These are phyloP conservation scores for Lavandula angustifolia DNA, from an alignment of 257 asterid genomes.

Conservation along the genomic window DNA sequence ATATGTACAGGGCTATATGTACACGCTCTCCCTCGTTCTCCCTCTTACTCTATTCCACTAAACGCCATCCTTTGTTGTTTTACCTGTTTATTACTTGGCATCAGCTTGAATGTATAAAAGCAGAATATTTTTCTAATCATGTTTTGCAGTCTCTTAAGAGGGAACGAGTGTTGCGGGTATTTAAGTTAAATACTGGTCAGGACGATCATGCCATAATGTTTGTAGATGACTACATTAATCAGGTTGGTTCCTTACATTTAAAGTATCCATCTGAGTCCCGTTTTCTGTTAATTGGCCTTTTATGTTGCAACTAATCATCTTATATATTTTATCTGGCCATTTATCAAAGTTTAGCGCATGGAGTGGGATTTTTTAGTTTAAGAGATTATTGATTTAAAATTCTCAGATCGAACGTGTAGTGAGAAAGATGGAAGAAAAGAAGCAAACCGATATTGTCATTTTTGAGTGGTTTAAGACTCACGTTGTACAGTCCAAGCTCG, in stretches of 20 bases:
- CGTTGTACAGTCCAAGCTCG: conserved; percentile 75
- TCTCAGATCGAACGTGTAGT: conserved; percentile 68
- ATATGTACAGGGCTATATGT: not conserved
- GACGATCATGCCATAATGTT: conserved; percentile 96
- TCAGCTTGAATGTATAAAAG: conserved; percentile 13
- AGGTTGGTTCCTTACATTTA: conserved; percentile 51
- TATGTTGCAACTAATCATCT: conserved; percentile 19
- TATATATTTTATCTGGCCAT: not conserved
- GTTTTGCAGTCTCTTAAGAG: conserved; percentile 71
- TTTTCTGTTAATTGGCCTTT: conserved; percentile 15
- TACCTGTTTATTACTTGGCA: conserved; percentile 14
- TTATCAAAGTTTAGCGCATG: not conserved
- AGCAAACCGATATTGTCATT: conserved; percentile 51
- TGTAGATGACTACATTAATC: conserved; percentile 71
- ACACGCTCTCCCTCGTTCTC: not conserved
- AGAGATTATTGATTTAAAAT: conserved; percentile 15
- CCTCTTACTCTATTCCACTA: not conserved
- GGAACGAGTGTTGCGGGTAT: conserved; percentile 67
- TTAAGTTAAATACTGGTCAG: conserved; percentile 89
- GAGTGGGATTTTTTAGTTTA: conserved; percentile 13
- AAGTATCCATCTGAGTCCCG: not conserved
- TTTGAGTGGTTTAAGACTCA: conserved; percentile 85
- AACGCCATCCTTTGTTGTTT: not conserved
- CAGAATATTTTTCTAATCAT: conserved; percentile 14
- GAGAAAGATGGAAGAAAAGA: conserved; percentile 66